Conservation (phyloP, 2,329 filamentous ascomycete genomes). For the Ophiostoma piceae region DNA sequence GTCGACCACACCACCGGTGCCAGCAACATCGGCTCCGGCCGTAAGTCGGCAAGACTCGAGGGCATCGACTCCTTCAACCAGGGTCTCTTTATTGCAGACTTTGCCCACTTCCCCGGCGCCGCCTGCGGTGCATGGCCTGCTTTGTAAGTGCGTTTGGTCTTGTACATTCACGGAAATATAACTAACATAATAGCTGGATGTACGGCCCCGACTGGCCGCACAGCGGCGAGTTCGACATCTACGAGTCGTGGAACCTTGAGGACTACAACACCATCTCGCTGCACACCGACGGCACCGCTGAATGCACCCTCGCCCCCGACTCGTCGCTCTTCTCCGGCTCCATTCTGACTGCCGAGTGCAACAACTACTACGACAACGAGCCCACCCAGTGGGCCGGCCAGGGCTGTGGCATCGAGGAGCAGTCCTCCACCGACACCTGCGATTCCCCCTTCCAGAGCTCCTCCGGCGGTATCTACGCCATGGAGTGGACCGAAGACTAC, state of each 20-base stretch:
- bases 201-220: slow-evolving; percentile 52
- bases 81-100: slow-evolving; percentile 64
- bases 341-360: slow-evolving; percentile 37
- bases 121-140: slow-evolving; percentile 69
- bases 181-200: slow-evolving; percentile 39
- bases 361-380: slow-evolving; percentile 32
- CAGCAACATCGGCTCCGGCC: slow-evolving; percentile 32
- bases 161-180: background rate
- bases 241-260: slow-evolving; percentile 59
- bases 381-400: slow-evolving; percentile 37
- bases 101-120: slow-evolving; percentile 61
- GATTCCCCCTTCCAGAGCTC: slow-evolving; percentile 18
- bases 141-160: slow-evolving; percentile 41
- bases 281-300: slow-evolving; percentile 41
- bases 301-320: slow-evolving; percentile 31
- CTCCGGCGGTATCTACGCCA: slow-evolving; percentile 34
- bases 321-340: slow-evolving; percentile 31
- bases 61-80: slow-evolving; percentile 58
- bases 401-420: slow-evolving; percentile 41
- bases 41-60: slow-evolving; percentile 59
- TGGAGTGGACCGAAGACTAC: slow-evolving; percentile 40
- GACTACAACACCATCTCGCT: slow-evolving; percentile 53
- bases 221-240: slow-evolving; percentile 62
- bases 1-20: slow-evolving; percentile 13
- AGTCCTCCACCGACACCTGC: background rate